Base-by-base conservation (phyloP, 345 rosid genomes). In the Nephelium lappaceum region DNA sequence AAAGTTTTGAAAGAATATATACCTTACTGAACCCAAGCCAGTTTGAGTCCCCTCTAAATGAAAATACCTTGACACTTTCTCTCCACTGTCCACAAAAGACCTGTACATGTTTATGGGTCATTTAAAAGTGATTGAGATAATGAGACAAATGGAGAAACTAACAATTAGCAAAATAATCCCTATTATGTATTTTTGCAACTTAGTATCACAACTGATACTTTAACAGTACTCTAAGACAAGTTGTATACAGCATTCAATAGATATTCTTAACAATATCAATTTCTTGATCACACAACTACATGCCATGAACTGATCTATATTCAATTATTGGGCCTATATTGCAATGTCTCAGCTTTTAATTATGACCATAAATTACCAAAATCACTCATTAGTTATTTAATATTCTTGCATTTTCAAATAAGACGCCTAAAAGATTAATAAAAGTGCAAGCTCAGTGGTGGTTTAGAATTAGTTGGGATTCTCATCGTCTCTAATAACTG, bases 1-100 rank as follows among this genome's bases (percentile, higher is more conserved):
- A 67, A 39, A 74, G 75, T 39, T 21, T 70, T 15, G 31, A 9
- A 51, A 71, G 67, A 73, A 58, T 24, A 51, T 3, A 63, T 87
- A 88, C 92, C 95, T 90, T 91, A 71, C 85, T 76, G 78, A 90
- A 88, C 14, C 93, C 95, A 55, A 91, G 93, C 93, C 91, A 92
- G 78, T 90, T 92, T 71, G 93, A 88, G 71, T 92, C 93, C 60
- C 93, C 95, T 81, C 92, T 84, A 74, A 90, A 91, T 27, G 92
- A 82, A 73, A 90, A 90, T 66, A 76, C 83, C 83, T 83, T 86
- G 14, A 72, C 67, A 67, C 67, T 82, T 75, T 83, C 75, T 72
- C 64, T 78, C 92, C 92, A 87, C 45, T 87, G 82, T 51, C 90
- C 91, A 83, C 95, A 90, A 51, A 87, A 82, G 67, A 88, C 92